phyloP scores from a whole-genome alignment of 1,284 basidiomycete genomes.

The Binderoboletus segoi region DNA sequence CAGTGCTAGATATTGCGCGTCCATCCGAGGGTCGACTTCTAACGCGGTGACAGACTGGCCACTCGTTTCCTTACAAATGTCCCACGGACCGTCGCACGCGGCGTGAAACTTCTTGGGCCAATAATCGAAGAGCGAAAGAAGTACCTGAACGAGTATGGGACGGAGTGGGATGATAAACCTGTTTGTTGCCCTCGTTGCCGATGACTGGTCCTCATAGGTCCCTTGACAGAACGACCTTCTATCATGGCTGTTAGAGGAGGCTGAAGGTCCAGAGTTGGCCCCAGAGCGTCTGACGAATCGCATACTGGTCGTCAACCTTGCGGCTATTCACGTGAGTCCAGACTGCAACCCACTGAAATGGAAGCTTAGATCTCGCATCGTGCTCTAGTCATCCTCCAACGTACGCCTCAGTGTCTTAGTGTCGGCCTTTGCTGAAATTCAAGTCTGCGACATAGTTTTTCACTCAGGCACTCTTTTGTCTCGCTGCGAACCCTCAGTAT shows the following conservation, averaged over 20 bases:
- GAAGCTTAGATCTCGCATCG: not conserved
- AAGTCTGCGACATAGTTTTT: too few relatives aligned
- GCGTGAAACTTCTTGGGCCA: slow-evolving; percentile 35
- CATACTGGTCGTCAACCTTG: not conserved
- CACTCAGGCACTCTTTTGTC: too few relatives aligned
- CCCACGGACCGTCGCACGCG: not conserved
- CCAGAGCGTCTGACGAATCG: not conserved
- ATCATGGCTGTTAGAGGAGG: not conserved
- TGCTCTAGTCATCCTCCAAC: too few relatives aligned
- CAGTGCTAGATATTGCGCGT: slow-evolving; percentile 12
- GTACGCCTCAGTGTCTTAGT: too few relatives aligned
- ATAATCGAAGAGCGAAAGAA: not conserved
- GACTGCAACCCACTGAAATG: not conserved
- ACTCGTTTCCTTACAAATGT: not conserved
- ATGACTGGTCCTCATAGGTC: not conserved
- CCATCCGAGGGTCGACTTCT: accelerated
- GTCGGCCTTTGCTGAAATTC: too few relatives aligned
- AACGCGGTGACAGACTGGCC: slow-evolving; percentile 1
- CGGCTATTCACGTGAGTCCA: not conserved
- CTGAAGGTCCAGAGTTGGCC: not conserved
- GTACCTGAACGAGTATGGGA: not conserved
- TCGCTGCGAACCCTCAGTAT: too few relatives aligned
- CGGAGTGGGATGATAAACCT: not conserved
- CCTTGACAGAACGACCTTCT: not conserved
- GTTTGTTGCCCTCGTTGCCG: not conserved